Conservation (phyloP, 2,329 filamentous ascomycete genomes). For the Pezicula radicicola region DNA sequence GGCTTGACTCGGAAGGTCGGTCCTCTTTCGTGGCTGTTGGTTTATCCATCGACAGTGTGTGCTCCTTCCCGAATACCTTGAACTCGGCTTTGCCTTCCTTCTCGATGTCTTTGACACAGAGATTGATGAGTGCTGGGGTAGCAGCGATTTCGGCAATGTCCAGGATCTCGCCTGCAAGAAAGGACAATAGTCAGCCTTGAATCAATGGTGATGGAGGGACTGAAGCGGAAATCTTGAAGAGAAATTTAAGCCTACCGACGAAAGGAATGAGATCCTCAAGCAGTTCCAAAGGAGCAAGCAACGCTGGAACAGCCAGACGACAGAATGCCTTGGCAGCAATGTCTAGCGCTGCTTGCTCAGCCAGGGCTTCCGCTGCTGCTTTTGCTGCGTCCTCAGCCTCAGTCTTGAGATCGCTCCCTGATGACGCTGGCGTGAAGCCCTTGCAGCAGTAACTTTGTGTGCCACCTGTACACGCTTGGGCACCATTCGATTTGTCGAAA, state of each 20-base stretch:
- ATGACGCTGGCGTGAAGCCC: no score
- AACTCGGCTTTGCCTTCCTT: conserved; percentile 28
- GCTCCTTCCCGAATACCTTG: conserved; percentile 28
- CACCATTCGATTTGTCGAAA: conserved; percentile 11
- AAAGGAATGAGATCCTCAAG: conserved; percentile 23
- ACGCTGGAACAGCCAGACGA: conserved; percentile 29
- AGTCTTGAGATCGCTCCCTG: not conserved
- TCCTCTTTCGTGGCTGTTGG: not conserved
- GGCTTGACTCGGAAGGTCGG: no score
- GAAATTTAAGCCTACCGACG: conserved; percentile 3
- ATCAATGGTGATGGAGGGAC: no score
- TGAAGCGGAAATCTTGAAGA: no score
- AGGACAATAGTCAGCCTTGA: no score
- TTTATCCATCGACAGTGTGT: conserved; percentile 18
- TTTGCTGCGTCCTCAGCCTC: conserved; percentile 22
- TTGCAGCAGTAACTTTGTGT: no score
- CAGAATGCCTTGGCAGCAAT: conserved; percentile 33
- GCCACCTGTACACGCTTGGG: no score
- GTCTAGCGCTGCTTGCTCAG: conserved; percentile 28
- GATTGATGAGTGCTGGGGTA: conserved; percentile 26
- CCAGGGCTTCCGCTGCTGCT: conserved; percentile 21
- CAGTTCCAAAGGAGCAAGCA: conserved; percentile 17
- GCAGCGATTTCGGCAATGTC: conserved; percentile 18
- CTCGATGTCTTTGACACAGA: conserved; percentile 29
- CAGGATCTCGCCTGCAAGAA: conserved; percentile 1